Conservation (phyloP, 2,329 filamentous ascomycete species). For the Fusarium metavorans region DNA sequence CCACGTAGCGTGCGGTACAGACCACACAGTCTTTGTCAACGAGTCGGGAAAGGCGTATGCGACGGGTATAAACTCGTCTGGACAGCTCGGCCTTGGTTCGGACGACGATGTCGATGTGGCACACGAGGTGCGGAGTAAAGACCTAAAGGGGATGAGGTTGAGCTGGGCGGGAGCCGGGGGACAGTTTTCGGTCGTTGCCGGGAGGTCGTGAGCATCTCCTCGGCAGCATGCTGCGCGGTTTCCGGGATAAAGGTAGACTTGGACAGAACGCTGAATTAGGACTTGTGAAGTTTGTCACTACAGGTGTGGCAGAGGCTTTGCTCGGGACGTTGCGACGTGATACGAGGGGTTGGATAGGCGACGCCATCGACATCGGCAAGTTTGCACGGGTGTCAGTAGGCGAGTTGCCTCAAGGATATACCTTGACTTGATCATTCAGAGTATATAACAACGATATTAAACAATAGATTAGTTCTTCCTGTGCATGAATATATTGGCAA, state of each 20-base stretch:
- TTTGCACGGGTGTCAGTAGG: neutral
- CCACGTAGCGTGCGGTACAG: constrained; percentile 68
- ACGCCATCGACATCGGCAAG: neutral
- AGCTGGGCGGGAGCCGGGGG: constrained; percentile 20
- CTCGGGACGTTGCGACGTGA: neutral
- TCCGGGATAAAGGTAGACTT: neutral
- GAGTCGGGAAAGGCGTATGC: constrained; percentile 62
- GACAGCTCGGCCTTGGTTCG: constrained; percentile 77
- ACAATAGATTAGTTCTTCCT: neutral
- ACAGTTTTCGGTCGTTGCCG: constrained; percentile 9
- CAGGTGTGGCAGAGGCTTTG: neutral
- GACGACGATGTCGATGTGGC: constrained; percentile 66
- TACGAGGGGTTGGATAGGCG: neutral
- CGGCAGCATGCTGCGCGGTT: neutral
- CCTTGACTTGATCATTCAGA: neutral
- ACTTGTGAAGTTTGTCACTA: neutral
- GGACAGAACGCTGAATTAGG: neutral
- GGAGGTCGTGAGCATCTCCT: neutral
- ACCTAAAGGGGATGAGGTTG: neutral
- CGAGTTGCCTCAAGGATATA: neutral
- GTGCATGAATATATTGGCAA: neutral
- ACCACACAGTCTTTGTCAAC: constrained; percentile 76
- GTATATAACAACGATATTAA: neutral
- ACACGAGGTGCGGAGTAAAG: constrained; percentile 2
- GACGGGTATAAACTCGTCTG: constrained; percentile 79